Evolutionary conservation across 805 yeast genomes (phyloP).

Genomic region (Candida insectalens): DNA sequence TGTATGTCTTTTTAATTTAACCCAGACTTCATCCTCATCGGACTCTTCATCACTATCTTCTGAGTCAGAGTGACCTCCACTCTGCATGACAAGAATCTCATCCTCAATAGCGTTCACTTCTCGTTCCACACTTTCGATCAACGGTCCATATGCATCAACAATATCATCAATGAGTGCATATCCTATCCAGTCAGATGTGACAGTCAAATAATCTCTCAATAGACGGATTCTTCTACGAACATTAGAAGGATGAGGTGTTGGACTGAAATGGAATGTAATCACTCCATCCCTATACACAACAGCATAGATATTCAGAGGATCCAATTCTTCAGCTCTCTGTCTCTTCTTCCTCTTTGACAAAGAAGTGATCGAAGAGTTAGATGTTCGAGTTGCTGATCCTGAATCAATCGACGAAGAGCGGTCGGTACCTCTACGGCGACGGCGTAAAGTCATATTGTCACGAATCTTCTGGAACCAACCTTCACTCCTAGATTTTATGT

Average conservation of each 20-base stretch:
- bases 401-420: neutral
- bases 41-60: constrained; percentile 32
- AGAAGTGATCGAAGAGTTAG: constrained; percentile 7
- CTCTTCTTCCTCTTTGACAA: constrained; percentile 11
- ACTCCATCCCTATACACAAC: constrained; percentile 89
- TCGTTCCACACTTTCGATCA: constrained; percentile 87
- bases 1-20: constrained; percentile 19
- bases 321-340: constrained; percentile 45
- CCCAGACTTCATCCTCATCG: constrained; percentile 28
- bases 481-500: constrained; percentile 9
- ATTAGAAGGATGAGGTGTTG: constrained; percentile 93
- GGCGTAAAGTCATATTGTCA: constrained; percentile 3
- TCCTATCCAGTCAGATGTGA: constrained; percentile 93
- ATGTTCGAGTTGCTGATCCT: constrained; percentile 4
- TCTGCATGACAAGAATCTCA: constrained; percentile 79
- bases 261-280: constrained; percentile 84
- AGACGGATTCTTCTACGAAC: constrained; percentile 89
- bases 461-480: constrained; percentile 8
- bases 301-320: constrained; percentile 87
- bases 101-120: constrained; percentile 95
- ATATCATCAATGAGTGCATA: constrained; percentile 95
- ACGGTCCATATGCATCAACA: constrained; percentile 95
- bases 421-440: neutral
- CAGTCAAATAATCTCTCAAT: constrained; percentile 78
- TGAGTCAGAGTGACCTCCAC: constrained; percentile 41